Conservation (phyloP, 2,329 filamentous ascomycete species). For the Calonectria pseudoreteaudii region DNA sequence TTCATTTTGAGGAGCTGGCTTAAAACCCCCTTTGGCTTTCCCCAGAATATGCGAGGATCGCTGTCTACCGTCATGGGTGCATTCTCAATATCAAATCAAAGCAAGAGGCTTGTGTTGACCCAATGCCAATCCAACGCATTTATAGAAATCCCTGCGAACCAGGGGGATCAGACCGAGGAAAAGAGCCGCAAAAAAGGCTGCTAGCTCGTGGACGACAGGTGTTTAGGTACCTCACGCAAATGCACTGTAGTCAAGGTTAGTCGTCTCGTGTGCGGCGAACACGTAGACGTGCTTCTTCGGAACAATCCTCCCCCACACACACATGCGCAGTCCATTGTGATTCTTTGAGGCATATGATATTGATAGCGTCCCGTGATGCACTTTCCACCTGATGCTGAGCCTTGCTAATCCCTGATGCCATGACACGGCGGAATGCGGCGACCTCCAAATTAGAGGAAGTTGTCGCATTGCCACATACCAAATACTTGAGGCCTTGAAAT, state of each 20-base stretch:
- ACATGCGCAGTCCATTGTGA: background rate
- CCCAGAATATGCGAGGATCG: background rate
- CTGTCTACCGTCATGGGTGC: background rate
- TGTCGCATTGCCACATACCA: background rate
- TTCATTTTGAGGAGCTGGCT: background rate
- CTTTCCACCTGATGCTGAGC: background rate
- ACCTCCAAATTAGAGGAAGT: background rate
- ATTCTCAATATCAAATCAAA: background rate
- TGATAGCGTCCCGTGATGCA: background rate
- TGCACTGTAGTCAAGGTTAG: background rate
- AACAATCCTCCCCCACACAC: background rate
- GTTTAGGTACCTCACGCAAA: background rate
- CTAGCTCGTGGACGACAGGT: background rate
- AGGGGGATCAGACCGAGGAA: background rate
- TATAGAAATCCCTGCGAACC: background rate
- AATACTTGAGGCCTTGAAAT: background rate
- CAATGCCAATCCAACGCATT: background rate
- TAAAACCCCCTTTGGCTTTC: background rate
- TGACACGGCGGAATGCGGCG: background rate
- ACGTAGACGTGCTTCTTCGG: background rate
- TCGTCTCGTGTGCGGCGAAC: background rate
- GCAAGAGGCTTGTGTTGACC: background rate
- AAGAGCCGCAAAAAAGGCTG: background rate
- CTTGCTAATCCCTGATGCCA: background rate
- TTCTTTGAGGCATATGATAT: background rate